A percentile compares a stretch with the other conserved stretches of the same genome.
These are phyloP conservation scores for Martiniozyma asiatica DNA, from an alignment of 1,139 yeast species.

Conservation along the genomic window DNA sequence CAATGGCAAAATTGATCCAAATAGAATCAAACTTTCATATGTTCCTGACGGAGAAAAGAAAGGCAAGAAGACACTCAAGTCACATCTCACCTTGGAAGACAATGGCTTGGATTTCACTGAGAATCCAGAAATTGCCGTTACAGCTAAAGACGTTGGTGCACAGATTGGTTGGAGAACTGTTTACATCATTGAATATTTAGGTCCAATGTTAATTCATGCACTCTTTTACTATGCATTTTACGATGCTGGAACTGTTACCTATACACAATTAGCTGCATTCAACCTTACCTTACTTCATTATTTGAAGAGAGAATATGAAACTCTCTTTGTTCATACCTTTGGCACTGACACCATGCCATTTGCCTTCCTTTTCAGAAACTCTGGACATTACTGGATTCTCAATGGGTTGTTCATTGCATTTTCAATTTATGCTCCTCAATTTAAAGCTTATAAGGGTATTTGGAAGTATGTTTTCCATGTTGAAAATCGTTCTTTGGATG, in stretches of 20 bases:
- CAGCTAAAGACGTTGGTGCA: constrained; percentile 82
- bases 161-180: constrained; percentile 90
- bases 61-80: constrained; percentile 26
- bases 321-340: constrained; percentile 69
- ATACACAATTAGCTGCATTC: constrained; percentile 43
- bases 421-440: constrained; percentile 55
- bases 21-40: constrained; percentile 29
- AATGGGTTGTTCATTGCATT: constrained; percentile 65
- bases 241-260: constrained; percentile 29
- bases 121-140: constrained; percentile 27
- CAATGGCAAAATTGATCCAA: constrained; percentile 29
- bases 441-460: constrained; percentile 11
- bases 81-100: constrained; percentile 24
- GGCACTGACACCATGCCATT: constrained; percentile 89
- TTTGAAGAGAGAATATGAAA: constrained; percentile 78
- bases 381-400: constrained; percentile 81
- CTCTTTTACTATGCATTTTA: constrained; percentile 37
- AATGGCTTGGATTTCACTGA: constrained; percentile 22
- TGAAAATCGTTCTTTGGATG: constrained; percentile 17
- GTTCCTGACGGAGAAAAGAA: constrained; percentile 19
- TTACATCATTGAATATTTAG: constrained; percentile 73
- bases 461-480: constrained; percentile 25
- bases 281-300: constrained; percentile 60
- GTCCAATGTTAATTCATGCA: constrained; percentile 77
- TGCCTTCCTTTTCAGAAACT: constrained; percentile 76